A percentile compares a stretch with the other conserved stretches of the same genome.
These are phyloP conservation scores for Fusarium pseudonygamai DNA, from an alignment of 2,329 filamentous ascomycete species.

Conservation along the genomic window DNA sequence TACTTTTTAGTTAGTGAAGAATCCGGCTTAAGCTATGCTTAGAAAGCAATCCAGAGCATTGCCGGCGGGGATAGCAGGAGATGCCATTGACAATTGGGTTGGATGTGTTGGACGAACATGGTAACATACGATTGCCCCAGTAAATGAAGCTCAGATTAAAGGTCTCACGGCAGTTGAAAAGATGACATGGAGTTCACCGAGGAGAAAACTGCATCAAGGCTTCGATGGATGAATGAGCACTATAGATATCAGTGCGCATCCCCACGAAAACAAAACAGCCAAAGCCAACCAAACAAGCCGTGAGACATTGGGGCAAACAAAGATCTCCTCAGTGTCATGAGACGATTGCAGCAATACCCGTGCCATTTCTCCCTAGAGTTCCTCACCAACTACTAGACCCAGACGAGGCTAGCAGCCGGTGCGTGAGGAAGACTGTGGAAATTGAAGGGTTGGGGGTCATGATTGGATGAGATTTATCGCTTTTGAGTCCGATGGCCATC, in stretches of 20 bases:
- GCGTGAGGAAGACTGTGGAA: neutral
- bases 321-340: neutral
- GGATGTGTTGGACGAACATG: neutral
- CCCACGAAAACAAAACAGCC: neutral
- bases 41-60: neutral
- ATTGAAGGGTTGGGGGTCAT: accelerated
- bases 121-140: too few species aligned
- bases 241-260: neutral
- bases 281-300: neutral
- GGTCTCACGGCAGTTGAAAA: neutral
- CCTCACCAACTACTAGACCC: neutral
- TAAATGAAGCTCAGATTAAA: neutral
- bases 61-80: too few species aligned
- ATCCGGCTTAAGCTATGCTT: neutral
- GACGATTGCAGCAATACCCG: neutral
- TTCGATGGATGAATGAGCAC: neutral
- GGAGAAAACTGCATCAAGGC: neutral
- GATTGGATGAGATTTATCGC: neutral
- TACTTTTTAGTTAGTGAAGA: neutral
- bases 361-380: neutral
- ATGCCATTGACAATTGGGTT: neutral
- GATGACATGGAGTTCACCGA: accelerated
- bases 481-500: accelerated
- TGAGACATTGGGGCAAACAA: neutral
- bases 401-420: neutral